Conservation (phyloP, 2,329 filamentous ascomycete species). For the Myrmaecium sp. region DNA sequence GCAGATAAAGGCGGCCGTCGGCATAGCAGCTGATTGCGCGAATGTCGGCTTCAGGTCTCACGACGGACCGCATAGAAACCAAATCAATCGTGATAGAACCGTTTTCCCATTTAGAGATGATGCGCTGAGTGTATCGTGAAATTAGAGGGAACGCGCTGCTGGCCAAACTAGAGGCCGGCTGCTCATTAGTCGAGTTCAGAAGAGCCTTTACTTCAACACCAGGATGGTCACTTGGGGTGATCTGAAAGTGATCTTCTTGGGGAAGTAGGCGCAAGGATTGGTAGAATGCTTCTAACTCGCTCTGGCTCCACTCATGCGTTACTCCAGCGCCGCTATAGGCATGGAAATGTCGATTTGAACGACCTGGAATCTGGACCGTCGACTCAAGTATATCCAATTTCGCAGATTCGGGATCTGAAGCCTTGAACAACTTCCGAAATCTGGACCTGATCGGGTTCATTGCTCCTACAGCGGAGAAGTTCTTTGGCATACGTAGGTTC, state of each 20-base stretch:
- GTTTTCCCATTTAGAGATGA: constrained; percentile 17
- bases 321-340: constrained; percentile 26
- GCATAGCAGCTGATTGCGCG: constrained; percentile 18
- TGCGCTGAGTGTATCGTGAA: constrained; percentile 14
- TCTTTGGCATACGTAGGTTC: constrained; percentile 29
- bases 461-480: no score
- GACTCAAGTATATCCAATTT: no score
- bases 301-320: constrained; percentile 32
- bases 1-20: constrained; percentile 13
- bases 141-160: constrained; percentile 29
- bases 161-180: constrained; percentile 15
- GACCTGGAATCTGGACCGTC: no score
- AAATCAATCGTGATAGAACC: constrained; percentile 17
- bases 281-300: constrained; percentile 31
- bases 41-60: constrained; percentile 17
- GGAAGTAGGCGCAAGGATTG: constrained; percentile 25
- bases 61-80: constrained; percentile 15
- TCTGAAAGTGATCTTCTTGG: constrained; percentile 23
- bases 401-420: constrained; percentile 4
- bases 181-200: constrained; percentile 21
- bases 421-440: constrained; percentile 1
- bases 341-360: constrained; percentile 20
- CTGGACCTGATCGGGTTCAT: no score
- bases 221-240: constrained; percentile 24
- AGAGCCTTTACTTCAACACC: constrained; percentile 27